phyloP scores from a whole-genome alignment of 805 yeast species.

The Maudiozyma serrabonitensis region DNA sequence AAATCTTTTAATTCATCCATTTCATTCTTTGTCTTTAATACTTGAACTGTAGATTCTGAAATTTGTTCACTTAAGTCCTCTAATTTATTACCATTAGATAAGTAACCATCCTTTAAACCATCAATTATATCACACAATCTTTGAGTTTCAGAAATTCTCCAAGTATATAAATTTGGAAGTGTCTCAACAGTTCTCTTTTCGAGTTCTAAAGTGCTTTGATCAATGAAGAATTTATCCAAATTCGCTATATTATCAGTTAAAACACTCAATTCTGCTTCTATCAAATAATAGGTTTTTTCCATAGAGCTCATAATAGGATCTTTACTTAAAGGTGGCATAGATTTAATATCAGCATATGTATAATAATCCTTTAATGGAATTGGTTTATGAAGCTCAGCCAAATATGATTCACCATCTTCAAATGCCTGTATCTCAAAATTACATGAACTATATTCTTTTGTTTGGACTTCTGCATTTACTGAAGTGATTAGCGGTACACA shows the following conservation, averaged over 20 bases:
- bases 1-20: conserved; percentile 4
- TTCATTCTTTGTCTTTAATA: background rate
- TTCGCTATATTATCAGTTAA: conserved; percentile 25
- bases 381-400: conserved; percentile 20
- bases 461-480: conserved; percentile 1
- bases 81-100: background rate
- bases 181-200: conserved; percentile 21
- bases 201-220: conserved; percentile 23
- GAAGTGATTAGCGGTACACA: conserved; percentile 12
- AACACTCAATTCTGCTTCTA: conserved; percentile 28
- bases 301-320: conserved; percentile 14
- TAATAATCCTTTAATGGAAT: conserved; percentile 12
- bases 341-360: conserved; percentile 13
- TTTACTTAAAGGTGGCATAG: conserved; percentile 7
- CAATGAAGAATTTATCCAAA: conserved; percentile 24
- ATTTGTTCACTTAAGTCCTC: conserved; percentile 3
- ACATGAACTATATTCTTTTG: conserved; percentile 1
- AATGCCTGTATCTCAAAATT: conserved; percentile 20
- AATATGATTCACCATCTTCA: conserved; percentile 28
- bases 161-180: conserved; percentile 24
- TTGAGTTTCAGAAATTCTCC: conserved; percentile 31
- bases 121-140: conserved; percentile 8
- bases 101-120: background rate
- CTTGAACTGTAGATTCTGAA: background rate
- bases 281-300: conserved; percentile 19